Base-by-base conservation (phyloP, 140 eudicot species). In the Ambrosia hybrid region DNA sequence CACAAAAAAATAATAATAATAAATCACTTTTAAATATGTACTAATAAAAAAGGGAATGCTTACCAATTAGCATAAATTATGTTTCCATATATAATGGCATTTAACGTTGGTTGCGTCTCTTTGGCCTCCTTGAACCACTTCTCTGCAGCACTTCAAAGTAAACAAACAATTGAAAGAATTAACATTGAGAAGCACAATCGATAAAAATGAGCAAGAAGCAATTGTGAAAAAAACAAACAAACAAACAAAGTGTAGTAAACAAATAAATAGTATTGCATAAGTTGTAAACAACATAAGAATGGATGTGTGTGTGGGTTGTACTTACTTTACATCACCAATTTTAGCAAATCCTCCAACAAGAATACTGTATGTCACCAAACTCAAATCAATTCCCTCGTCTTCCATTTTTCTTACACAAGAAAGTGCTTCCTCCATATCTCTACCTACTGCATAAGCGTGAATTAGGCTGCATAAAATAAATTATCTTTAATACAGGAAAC, bases 351-450 rank as follows among this genome's bases (percentile, higher is more conserved):
- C 99, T 67, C 96, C 94, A 26, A 93, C 94, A 67, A 93, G 72
- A 72, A 93, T 83, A 82, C 97, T 93, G 78, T 93, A 90, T 1
- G 99, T 93, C 70, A 93, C 97, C 88, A 93, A 84, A 67, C 78
- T 93, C 93, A 93, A 55, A 63, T 87, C 91, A 59, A 93, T 79
- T 34, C 85, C 91, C 76, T 93, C 98, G 15, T 78, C 84, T 78
- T 85, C 84, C 98, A 93, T 90, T 84, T 90, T 89, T 85, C 94
- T 90, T 81, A 84, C 97, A 75, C 99, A 93, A 12, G 94, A 84
- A 64, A 93, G 80, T 65, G 99, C 99, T 83, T 93, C 99, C 57
- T 90, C 97, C 99, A 93, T 93, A 82, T 93, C 99, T 90, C 91
- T 88, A 64, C 89, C 96, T 17, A 93, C 96, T 69, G 94, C 86